phyloP scores from a whole-genome alignment of 805 yeast species.

The Yamadazyma laniorum region DNA sequence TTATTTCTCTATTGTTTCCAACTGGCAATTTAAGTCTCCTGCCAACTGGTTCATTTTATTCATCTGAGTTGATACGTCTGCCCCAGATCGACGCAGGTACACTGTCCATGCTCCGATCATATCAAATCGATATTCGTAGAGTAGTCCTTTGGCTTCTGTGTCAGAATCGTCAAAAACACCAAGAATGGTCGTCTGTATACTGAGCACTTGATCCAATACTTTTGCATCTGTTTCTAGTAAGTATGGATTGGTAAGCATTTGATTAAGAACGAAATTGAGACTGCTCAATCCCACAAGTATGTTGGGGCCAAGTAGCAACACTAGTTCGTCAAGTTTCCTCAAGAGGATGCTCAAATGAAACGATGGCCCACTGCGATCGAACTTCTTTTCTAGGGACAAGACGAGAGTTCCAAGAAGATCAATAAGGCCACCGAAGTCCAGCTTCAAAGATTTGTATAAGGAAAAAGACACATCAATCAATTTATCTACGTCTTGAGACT shows the following conservation, averaged over 20 bases:
- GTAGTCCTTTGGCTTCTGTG: conserved; percentile 16
- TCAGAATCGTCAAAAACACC: conserved; percentile 14
- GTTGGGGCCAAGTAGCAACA: conserved; percentile 3
- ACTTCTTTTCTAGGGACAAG: conserved; percentile 14
- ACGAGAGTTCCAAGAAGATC: conserved; percentile 25
- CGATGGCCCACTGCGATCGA: conserved; percentile 12
- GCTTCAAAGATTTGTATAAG: neutral
- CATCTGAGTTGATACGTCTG: neutral
- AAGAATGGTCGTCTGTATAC: conserved; percentile 23
- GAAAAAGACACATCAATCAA: conserved; percentile 2
- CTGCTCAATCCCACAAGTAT: conserved; percentile 17
- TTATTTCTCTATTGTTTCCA: neutral
- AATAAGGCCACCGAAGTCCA: conserved; percentile 12
- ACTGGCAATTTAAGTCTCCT: neutral
- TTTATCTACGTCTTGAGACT: conserved; percentile 1
- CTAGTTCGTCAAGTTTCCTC: neutral
- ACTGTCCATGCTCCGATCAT: conserved; percentile 37
- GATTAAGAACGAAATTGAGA: conserved; percentile 28
- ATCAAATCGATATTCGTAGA: conserved; percentile 31
- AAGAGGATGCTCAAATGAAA: conserved; percentile 7
- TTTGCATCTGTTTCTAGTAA: conserved; percentile 22
- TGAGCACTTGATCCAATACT: conserved; percentile 16
- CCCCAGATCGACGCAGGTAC: neutral
- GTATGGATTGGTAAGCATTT: conserved; percentile 28
- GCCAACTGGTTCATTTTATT: neutral